Conservation (phyloP, 2,329 filamentous ascomycete species). For the Pseudocercospora crystallina region DNA sequence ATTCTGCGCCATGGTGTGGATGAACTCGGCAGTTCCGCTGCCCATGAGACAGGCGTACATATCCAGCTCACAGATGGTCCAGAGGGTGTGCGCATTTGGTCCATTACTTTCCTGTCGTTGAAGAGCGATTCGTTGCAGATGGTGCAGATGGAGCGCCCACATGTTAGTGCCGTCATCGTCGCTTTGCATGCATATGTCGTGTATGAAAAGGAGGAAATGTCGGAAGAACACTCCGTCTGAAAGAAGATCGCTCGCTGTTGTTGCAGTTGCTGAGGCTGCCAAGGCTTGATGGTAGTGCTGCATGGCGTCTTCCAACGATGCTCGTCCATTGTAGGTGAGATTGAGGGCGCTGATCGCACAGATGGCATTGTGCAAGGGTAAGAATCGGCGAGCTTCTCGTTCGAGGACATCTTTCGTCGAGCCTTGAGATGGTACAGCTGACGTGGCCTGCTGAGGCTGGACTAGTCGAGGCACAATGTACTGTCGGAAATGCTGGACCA, state of each 20-base stretch:
- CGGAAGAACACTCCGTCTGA: conserved; percentile 58
- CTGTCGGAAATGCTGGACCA: conserved; percentile 29
- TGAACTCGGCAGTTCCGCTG: conserved; percentile 52
- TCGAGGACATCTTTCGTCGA: conserved; percentile 30
- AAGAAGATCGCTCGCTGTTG: conserved; percentile 52
- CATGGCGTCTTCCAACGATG: conserved; percentile 48
- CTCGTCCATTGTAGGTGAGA: conserved; percentile 47
- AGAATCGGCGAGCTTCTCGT: conserved; percentile 48
- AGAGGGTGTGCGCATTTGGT: conserved; percentile 53
- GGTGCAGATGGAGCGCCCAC: conserved; percentile 56
- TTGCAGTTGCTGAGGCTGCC: conserved; percentile 42
- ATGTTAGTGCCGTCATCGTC: conserved; percentile 44
- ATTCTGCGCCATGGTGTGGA: conserved; percentile 48
- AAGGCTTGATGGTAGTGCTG: conserved; percentile 58
- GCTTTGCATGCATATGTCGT: conserved; percentile 48
- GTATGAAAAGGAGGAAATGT: conserved; percentile 58
- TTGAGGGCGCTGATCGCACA: conserved; percentile 59
- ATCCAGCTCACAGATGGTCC: conserved; percentile 56
- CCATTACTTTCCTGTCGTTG: conserved; percentile 49
- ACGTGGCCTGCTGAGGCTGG: conserved; percentile 19
- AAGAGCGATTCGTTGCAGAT: conserved; percentile 51
- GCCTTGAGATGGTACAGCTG: conserved; percentile 13
- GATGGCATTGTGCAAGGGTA: conserved; percentile 57
- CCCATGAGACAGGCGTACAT: conserved; percentile 56
- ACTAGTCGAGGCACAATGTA: conserved; percentile 29